phyloP scores from a whole-genome alignment of 2,329 filamentous ascomycete genomes.

The Pyrenophora graminea region DNA sequence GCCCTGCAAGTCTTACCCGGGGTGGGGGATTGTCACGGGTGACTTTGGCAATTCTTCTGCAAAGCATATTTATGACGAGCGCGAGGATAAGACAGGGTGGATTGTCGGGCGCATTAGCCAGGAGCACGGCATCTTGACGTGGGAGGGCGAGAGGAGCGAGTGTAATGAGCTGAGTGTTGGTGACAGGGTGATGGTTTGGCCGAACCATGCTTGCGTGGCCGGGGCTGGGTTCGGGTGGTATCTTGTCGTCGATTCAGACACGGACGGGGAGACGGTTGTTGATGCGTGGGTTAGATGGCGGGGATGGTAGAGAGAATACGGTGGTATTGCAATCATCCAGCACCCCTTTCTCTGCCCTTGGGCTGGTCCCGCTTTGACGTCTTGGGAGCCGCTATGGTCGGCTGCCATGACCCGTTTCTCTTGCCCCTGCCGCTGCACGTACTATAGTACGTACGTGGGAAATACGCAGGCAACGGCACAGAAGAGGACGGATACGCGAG shows the following conservation, averaged over 20 bases:
- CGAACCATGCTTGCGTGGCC: constrained; percentile 80
- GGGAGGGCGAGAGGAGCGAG: constrained; percentile 51
- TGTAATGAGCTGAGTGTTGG: constrained; percentile 60
- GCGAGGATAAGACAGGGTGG: constrained; percentile 56
- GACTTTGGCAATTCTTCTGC: constrained; percentile 52
- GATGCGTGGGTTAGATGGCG: constrained; percentile 76
- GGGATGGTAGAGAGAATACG: constrained; percentile 60
- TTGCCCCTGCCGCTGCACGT: too few relatives aligned
- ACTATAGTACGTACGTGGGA: too few relatives aligned
- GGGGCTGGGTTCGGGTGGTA: constrained; percentile 74
- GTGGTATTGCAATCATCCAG: background rate
- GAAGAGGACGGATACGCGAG: too few relatives aligned
- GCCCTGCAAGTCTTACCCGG: constrained; percentile 70
- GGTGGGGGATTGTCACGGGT: constrained; percentile 70
- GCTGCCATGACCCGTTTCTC: too few relatives aligned
- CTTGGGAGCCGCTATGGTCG: background rate
- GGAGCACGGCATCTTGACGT: constrained; percentile 75
- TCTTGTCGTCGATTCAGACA: constrained; percentile 69
- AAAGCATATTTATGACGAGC: constrained; percentile 33
- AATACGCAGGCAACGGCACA: too few relatives aligned
- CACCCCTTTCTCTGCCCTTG: too few relatives aligned
- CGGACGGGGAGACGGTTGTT: constrained; percentile 60
- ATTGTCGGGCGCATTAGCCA: constrained; percentile 74
- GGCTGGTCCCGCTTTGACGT: too few relatives aligned
- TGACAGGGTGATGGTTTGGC: constrained; percentile 72